These are phyloP conservation scores for Saturnispora hagleri DNA, from an alignment of 805 yeast species.

Conservation along the genomic window DNA sequence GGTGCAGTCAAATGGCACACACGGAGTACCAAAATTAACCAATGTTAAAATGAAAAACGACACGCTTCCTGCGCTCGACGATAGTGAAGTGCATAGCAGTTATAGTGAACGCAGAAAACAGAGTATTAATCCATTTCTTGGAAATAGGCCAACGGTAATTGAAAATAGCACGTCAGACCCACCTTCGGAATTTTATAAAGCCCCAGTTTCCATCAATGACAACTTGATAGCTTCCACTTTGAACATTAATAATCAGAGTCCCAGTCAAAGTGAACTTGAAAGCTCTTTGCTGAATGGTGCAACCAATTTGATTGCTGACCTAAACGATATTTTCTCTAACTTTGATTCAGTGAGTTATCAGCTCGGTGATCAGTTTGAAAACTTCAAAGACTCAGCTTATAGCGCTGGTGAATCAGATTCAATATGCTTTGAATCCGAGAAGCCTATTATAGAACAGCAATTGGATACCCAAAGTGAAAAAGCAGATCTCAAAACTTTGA, in stretches of 20 bases:
- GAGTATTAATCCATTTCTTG: constrained; percentile 11
- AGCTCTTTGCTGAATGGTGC: constrained; percentile 28
- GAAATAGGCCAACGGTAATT: constrained; percentile 17
- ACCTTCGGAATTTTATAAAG: background rate
- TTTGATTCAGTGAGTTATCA: constrained; percentile 20
- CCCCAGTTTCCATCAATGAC: background rate
- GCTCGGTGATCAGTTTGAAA: background rate
- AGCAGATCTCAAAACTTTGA: background rate
- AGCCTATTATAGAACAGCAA: background rate
- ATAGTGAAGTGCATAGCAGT: background rate
- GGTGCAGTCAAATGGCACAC: background rate
- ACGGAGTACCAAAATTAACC: background rate
- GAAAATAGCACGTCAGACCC: constrained; percentile 16
- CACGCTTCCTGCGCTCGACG: background rate
- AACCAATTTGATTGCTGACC: constrained; percentile 27
- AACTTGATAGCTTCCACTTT: background rate
- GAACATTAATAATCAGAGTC: background rate
- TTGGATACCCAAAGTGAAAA: background rate
- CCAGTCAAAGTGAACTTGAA: constrained; percentile 20
- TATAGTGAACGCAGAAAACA: background rate
- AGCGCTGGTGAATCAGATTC: background rate
- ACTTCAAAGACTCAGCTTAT: background rate
- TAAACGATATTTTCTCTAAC: constrained; percentile 27
- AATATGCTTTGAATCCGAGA: background rate
- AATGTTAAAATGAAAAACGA: background rate